Evolutionary conservation across 352 stramenopile species (phyloP).

Genomic region (Phytophthora sp.): DNA sequence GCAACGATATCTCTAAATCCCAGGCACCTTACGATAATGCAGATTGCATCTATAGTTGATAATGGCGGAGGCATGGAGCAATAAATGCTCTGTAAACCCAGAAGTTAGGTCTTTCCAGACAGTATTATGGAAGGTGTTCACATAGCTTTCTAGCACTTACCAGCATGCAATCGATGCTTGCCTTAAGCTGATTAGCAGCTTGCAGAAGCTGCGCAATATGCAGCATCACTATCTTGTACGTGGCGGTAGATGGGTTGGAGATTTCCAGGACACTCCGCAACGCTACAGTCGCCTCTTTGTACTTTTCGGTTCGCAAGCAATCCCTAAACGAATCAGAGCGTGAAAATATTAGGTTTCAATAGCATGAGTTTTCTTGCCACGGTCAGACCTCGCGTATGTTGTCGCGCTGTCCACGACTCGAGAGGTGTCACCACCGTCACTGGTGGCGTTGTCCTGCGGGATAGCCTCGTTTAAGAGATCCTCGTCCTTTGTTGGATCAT

Average conservation of each 20-base stretch:
- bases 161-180: conserved; percentile 46
- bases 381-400: conserved; percentile 30
- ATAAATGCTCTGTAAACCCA: conserved; percentile 42
- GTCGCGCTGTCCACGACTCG: conserved; percentile 28
- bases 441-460: not conserved
- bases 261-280: conserved; percentile 54
- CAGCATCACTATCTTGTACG: conserved; percentile 44
- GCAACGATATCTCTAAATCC: not conserved
- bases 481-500: too few species aligned
- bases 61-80: conserved; percentile 58
- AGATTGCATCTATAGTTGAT: conserved; percentile 38
- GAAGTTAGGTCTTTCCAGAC: too few species aligned
- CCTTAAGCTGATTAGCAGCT: conserved; percentile 33
- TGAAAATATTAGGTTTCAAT: too few species aligned
- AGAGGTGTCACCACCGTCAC: conserved; percentile 23
- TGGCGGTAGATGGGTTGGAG: conserved; percentile 25
- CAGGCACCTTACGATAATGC: conserved; percentile 51
- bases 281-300: conserved; percentile 47
- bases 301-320: conserved; percentile 51
- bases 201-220: conserved; percentile 52
- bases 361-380: too few species aligned
- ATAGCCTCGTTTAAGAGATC: not conserved
- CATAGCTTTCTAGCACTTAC: conserved; percentile 20
- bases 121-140: too few species aligned
- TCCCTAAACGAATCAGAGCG: conserved; percentile 35